Evolutionary conservation across 768 basidiomycete genomes (phyloP), one percentile per base, ranked within the genome.

Genomic region (Amyloporia xantha): DNA sequence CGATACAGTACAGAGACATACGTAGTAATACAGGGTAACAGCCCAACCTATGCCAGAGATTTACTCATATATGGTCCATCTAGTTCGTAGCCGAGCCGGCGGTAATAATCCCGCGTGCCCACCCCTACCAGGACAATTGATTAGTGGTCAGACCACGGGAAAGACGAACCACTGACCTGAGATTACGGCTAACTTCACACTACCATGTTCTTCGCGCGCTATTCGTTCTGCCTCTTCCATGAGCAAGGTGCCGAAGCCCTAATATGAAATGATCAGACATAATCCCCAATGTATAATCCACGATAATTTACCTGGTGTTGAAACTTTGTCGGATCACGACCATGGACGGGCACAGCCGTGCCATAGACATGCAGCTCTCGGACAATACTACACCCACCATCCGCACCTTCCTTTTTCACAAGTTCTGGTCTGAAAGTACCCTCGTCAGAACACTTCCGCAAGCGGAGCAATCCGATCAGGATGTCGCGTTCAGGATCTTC

Each of bases 211-310:
- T 60, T 97, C 95, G 56, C 86, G 73, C 21, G 96, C 93, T 72
- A 99, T 98, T 59, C 95, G 78, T 66, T 98, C 96, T 7, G 96
- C 96, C 69, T 99, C 96, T 63, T 99, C 96, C 96, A 99, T 99
- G 53, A 99, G 70, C 53, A 98, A 66, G 25, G 93, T 96, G 11
- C 96, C 96, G 65, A 98, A 97, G 6, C 96, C 96, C 80, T 94
- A 62, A 52, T 56, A n/a, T n/a, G n/a, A n/a, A n/a, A n/a, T n/a
- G n/a, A n/a, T n/a, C n/a, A n/a, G n/a, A n/a, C n/a, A n/a, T n/a
- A n/a, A n/a, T n/a, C 21, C 37, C 5, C 37, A 15, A 20, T 39
- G n/a, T 17, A 39, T 39, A n/a, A 39, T 20, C 7, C 5, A 17
- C 15, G n/a, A n/a, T n/a, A n/a, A n/a, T 38, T 49, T 41, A 84